A percentile compares a stretch with the other conserved stretches of the same genome.
Conservation (phyloP, 2,329 filamentous ascomycete genomes). For the Penicillium sp. region DNA sequence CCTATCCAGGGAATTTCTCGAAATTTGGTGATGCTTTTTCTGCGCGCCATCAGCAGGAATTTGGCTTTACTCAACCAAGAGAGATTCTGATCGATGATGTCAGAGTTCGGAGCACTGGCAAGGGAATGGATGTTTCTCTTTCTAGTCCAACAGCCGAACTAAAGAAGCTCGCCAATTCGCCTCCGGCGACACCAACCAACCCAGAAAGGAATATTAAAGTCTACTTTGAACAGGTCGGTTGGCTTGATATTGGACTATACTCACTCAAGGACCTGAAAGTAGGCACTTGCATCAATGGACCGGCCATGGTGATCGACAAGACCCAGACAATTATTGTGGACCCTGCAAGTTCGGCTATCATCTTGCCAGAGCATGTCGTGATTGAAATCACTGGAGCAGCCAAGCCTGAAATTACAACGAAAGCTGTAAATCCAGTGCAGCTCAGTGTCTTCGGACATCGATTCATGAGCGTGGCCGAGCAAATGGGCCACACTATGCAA, state of each 20-base stretch:
- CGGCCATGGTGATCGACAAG: conserved; percentile 59
- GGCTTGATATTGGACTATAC: conserved; percentile 29
- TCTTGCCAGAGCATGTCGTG: conserved; percentile 38
- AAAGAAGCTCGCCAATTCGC: not conserved
- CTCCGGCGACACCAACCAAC: not conserved
- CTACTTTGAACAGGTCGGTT: conserved; percentile 30
- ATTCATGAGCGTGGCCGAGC: conserved; percentile 82
- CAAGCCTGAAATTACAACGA: conserved; percentile 36
- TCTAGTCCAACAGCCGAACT: not conserved
- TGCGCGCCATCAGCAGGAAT: conserved; percentile 39
- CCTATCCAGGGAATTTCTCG: conserved; percentile 34
- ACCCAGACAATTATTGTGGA: conserved; percentile 58
- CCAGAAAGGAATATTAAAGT: conserved; percentile 9
- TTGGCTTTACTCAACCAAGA: conserved; percentile 38
- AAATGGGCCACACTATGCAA: conserved; percentile 76
- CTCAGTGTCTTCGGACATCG: conserved; percentile 76
- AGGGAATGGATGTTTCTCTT: not conserved
- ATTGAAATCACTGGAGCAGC: conserved; percentile 31
- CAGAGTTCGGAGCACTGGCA: conserved; percentile 25
- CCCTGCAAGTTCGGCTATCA: conserved; percentile 20
- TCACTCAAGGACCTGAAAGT: conserved; percentile 25
- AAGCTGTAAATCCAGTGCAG: conserved; percentile 70
- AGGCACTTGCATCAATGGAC: conserved; percentile 28
- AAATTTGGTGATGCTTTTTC: conserved; percentile 31
- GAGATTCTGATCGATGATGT: conserved; percentile 44